Percentiles rank a stretch among this genome's conserved stretches.
Evolutionary conservation across 2,329 filamentous ascomycete species (phyloP).

Genomic region (Claviceps fusiformis): DNA sequence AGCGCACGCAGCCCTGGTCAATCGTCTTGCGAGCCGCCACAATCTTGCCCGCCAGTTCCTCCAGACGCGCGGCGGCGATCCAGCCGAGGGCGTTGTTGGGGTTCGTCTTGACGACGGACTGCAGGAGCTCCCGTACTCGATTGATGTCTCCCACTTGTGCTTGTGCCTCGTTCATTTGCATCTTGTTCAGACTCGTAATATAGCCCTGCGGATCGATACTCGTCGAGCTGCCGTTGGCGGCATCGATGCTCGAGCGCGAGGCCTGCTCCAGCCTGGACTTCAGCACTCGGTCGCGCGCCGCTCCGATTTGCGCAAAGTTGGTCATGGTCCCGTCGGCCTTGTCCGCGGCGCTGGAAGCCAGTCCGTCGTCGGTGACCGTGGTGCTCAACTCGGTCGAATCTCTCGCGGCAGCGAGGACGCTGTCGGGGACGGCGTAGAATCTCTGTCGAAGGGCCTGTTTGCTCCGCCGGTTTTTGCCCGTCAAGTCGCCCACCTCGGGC

Average conservation of each 20-base stretch:
- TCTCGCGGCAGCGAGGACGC: conserved; percentile 76
- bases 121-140: conserved; percentile 78
- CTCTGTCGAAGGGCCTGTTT: conserved; percentile 71
- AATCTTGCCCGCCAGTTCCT: conserved; percentile 84
- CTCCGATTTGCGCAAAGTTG: conserved; percentile 95
- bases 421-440: conserved; percentile 95
- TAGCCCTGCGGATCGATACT: conserved; percentile 94
- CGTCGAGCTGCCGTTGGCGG: conserved; percentile 65
- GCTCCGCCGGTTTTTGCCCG: conserved; percentile 77
- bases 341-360: conserved; percentile 23
- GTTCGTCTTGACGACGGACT: conserved; percentile 95
- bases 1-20: conserved; percentile 74
- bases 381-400: conserved; percentile 73
- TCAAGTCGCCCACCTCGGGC: conserved; percentile 92
- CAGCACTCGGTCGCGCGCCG: conserved; percentile 87
- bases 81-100: conserved; percentile 88
- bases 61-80: conserved; percentile 85
- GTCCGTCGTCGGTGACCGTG: conserved; percentile 71
- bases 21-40: conserved; percentile 83
- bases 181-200: conserved; percentile 77
- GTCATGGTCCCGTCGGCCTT: conserved; percentile 80
- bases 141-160: conserved; percentile 90
- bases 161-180: conserved; percentile 65
- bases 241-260: conserved; percentile 52
- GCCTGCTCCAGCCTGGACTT: conserved; percentile 89